These are phyloP conservation scores for Codiaeum variegatum DNA, from an alignment of 441 rosid genomes.

Conservation along the genomic window DNA sequence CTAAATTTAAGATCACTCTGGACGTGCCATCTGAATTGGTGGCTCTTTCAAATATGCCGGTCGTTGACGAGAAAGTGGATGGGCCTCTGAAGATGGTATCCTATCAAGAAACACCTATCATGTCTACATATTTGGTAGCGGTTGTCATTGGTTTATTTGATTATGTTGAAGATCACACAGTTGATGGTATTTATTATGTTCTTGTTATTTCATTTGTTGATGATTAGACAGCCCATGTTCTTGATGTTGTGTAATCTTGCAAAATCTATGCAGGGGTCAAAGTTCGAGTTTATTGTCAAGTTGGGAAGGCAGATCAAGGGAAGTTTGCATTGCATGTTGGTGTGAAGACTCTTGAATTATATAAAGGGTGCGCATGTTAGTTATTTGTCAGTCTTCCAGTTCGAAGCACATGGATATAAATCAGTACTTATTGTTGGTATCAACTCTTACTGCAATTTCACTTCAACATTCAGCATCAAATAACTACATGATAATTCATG, in stretches of 20 bases:
- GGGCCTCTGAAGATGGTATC: constrained; percentile 62
- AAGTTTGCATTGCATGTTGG: constrained; percentile 85
- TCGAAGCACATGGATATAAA: constrained; percentile 9
- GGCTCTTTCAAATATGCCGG: constrained; percentile 93
- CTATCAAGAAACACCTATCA: constrained; percentile 84
- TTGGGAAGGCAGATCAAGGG: constrained; percentile 87
- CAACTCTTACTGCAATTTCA: neutral
- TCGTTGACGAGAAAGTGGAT: constrained; percentile 62
- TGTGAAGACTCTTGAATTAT: constrained; percentile 78
- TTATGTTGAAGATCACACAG: constrained; percentile 80
- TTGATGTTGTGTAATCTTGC: constrained; percentile 12
- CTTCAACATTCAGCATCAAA: constrained; percentile 7
- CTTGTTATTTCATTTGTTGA: neutral
- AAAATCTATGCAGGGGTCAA: constrained; percentile 48
- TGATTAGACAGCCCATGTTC: neutral
- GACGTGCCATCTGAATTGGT: constrained; percentile 77
- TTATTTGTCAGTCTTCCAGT: constrained; percentile 3
- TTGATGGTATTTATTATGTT: constrained; percentile 59
- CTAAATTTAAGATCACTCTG: constrained; percentile 81
- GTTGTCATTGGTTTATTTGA: constrained; percentile 88
- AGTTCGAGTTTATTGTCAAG: constrained; percentile 89
- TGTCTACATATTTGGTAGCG: constrained; percentile 97
- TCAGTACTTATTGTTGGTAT: neutral
- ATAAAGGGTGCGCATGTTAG: constrained; percentile 58
- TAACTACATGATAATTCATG: constrained; percentile 16